Base-by-base conservation (phyloP, 257 asterid genomes). In the Fraxinus anomala region DNA sequence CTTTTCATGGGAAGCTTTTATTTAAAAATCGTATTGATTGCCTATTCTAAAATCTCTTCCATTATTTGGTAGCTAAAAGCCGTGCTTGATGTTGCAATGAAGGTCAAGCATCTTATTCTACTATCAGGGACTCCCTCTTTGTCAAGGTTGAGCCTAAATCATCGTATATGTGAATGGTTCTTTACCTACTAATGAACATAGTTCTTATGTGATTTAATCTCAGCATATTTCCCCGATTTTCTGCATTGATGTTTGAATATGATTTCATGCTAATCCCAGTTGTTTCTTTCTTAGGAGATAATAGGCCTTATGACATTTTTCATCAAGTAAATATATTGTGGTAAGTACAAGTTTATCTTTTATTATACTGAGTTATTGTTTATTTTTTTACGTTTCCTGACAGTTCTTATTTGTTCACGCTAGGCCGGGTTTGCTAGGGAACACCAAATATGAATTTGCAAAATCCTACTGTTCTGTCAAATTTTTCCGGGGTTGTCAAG, bases 401-500 rank as follows among this genome's bases (percentile, higher is more conserved):
- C 78, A 79, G 76, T 82, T 69, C 72, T 40, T 77, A 37, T 69
- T 80, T 76, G 74, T 74, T 86, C 71, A 56, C 80, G 81, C 51
- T 87, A 95, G 99, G 99, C 97, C 97, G 26, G 97, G 98, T 78
- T 87, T 95, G 90, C 97, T 95, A 85, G 99, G 99, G 77, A 79
- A 82, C 80, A 91, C 91, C 81, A 95, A 95, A 77, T 95, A 82
- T 84, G 99, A 95, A 51, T 95, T 89, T 79, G 98, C 98, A 76
- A 87, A 81, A 76, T 91, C 92, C 68, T 95, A 95, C 80, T 95
- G 99, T 82, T 85, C 92, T 47, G 88, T 87, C 82, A 89, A 83
- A 76, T 82, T 80, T 77, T 79, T 74, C 74, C 66, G 82, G 67
- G 94, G 93, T 66, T 70, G 84, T 75, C 96, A 90, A 87, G 94